Evolutionary conservation across 106 monocot genomes (phyloP), one percentile per base, ranked within the genome.

Genomic region (Dactylorhiza incarnata): DNA sequence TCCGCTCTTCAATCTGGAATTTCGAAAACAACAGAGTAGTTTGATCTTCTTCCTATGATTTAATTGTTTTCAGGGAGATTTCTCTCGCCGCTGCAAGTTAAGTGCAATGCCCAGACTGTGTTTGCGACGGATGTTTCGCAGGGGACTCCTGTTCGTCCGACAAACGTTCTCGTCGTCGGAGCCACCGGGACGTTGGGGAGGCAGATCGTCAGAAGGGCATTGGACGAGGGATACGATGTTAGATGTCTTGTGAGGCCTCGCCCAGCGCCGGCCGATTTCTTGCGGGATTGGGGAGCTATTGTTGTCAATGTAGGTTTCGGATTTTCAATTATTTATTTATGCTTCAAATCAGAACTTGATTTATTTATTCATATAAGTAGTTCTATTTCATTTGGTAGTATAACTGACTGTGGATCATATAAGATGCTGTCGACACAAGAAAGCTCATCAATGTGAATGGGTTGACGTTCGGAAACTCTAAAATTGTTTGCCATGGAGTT

Each of bases 171-270:
- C 43, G 91, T 99, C 22, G 97, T 94, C 25, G 97, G 97, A 55
- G 87, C 94, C 65, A 99, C 97, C 6, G 97, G 97, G 46, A 99
- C 97, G 19, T 76, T 99, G 76, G 97, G 97, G 5, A 82, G 97
- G 47, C 97, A 97, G 80, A 77, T 97, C 69, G 97, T 99, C 65
- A 81, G 97, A 73, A 87, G 81, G 75, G 93, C 97, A 52, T 79
- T 99, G 51, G 97, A 99, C 81, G 97, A 99, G 83, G 97, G 97
- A 9, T 99, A 94, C 78, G 97, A 99, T 81, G 97, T 99, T 63
- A 84, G 97, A 74, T 99, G 97, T 52, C 97, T 99, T 80, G 97
- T 99, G 58, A 89, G 97, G 76, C 94, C 97, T 74, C 87, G 97
- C 44, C 97, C 94, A 17, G 89, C 87, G 79, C 97, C 93, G 7